Conservation (phyloP, 768 basidiomycete species). For the Phlebiopsis flavidoalba region DNA sequence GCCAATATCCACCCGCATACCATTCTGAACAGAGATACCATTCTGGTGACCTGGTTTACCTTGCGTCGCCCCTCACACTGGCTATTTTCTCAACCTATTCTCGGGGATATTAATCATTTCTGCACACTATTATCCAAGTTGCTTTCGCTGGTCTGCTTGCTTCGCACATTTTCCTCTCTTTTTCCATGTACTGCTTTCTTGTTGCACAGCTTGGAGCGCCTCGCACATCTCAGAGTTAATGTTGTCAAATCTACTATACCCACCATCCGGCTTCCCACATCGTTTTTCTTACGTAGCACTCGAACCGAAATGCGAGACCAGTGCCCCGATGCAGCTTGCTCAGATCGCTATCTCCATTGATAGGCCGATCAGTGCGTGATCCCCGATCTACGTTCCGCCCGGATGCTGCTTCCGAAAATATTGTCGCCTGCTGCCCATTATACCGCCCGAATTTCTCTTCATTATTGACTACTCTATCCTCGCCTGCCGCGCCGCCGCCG, state of each 20-base stretch:
- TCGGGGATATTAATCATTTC: neutral
- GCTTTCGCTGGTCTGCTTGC: constrained; percentile 6
- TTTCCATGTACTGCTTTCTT: constrained; percentile 4
- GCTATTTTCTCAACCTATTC: neutral
- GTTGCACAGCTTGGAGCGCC: neutral
- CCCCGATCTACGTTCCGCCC: neutral
- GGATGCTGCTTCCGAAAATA: neutral
- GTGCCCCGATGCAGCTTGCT: neutral
- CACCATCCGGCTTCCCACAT: neutral
- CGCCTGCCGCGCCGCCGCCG: neutral
- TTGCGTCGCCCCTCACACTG: neutral
- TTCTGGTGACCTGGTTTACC: constrained; percentile 8
- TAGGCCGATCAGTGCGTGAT: neutral
- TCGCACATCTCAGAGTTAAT: neutral
- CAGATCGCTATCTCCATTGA: neutral
- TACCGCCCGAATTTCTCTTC: neutral
- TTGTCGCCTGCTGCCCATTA: neutral
- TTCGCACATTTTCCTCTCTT: neutral
- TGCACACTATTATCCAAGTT: constrained; percentile 2
- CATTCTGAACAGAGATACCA: constrained; percentile 3
- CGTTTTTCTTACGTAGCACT: too few relatives aligned
- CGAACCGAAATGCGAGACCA: too few relatives aligned
- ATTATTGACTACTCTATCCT: neutral
- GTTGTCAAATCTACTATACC: constrained; percentile 2
- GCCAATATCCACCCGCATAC: neutral